These are phyloP conservation scores for Primulina tabacum DNA, from an alignment of 257 asterid genomes.

Conservation along the genomic window DNA sequence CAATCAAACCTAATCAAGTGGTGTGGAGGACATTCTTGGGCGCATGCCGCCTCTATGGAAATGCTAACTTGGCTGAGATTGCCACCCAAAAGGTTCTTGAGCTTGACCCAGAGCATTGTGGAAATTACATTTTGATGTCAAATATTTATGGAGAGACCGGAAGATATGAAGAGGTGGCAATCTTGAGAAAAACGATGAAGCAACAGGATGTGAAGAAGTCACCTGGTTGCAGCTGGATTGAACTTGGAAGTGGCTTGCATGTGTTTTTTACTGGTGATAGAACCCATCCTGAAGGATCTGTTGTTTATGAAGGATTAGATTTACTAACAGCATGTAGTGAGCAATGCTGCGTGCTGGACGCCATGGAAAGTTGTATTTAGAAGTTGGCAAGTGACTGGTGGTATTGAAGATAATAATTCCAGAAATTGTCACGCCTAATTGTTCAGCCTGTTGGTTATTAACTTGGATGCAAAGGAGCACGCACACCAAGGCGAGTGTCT, in stretches of 20 bases:
- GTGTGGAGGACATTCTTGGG: conserved; percentile 80
- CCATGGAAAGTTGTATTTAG: conserved; percentile 38
- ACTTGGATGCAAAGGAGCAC: not conserved
- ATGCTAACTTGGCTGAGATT: conserved; percentile 56
- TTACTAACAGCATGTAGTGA: conserved; percentile 54
- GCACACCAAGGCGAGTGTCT: not conserved
- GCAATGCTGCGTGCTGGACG: conserved; percentile 35
- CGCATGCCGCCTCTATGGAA: conserved; percentile 73
- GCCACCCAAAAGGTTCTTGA: conserved; percentile 52
- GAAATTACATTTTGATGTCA: conserved; percentile 71
- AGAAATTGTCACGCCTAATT: not conserved
- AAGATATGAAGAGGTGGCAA: conserved; percentile 63
- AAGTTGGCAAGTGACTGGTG: conserved; percentile 8
- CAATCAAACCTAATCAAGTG: conserved; percentile 61
- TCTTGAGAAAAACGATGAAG: conserved; percentile 64
- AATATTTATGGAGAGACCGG: conserved; percentile 77
- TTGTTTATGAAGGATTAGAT: conserved; percentile 48
- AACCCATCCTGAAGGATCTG: conserved; percentile 46
- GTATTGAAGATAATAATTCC: not conserved
- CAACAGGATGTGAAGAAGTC: conserved; percentile 70
- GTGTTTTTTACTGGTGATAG: conserved; percentile 60
- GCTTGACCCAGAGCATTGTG: conserved; percentile 73
- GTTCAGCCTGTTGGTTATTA: not conserved
- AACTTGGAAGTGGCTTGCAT: conserved; percentile 58
- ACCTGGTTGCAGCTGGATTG: conserved; percentile 94